phyloP scores from a whole-genome alignment of 805 yeast species.

The Pichia paraexigua region DNA sequence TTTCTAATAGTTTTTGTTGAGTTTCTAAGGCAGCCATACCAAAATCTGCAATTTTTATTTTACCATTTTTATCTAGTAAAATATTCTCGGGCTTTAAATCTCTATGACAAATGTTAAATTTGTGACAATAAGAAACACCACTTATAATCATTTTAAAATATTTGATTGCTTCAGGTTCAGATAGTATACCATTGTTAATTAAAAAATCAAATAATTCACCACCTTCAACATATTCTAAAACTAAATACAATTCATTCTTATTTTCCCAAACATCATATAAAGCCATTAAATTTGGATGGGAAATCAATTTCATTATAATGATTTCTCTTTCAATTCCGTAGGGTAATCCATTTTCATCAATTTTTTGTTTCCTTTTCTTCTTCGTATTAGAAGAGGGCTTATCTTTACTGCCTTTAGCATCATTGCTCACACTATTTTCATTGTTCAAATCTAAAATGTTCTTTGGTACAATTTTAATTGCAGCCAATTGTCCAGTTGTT shows the following conservation, averaged over 20 bases:
- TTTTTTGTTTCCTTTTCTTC: slow-evolving; percentile 15
- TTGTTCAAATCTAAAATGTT: slow-evolving; percentile 23
- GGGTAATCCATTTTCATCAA: slow-evolving; percentile 51
- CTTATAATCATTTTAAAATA: slow-evolving; percentile 70
- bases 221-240: slow-evolving; percentile 80
- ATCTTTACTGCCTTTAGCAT: neutral
- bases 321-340: slow-evolving; percentile 97
- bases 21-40: slow-evolving; percentile 86
- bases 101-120: slow-evolving; percentile 72
- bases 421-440: neutral
- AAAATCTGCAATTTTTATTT: slow-evolving; percentile 75
- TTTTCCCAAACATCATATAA: slow-evolving; percentile 98
- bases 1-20: slow-evolving; percentile 61
- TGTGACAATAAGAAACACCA: slow-evolving; percentile 77
- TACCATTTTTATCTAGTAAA: slow-evolving; percentile 53
- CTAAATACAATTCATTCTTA: slow-evolving; percentile 74
- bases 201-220: slow-evolving; percentile 75
- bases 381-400: slow-evolving; percentile 16
- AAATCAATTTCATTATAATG: slow-evolving; percentile 90
- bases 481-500: slow-evolving; percentile 66
- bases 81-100: slow-evolving; percentile 80
- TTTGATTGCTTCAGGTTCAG: slow-evolving; percentile 65
- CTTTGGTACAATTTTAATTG: slow-evolving; percentile 76
- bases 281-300: slow-evolving; percentile 90
- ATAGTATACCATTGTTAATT: slow-evolving; percentile 61